Evolutionary conservation across 352 stramenopile species (phyloP).

Genomic region (Pilasporangium apinafurcum): DNA sequence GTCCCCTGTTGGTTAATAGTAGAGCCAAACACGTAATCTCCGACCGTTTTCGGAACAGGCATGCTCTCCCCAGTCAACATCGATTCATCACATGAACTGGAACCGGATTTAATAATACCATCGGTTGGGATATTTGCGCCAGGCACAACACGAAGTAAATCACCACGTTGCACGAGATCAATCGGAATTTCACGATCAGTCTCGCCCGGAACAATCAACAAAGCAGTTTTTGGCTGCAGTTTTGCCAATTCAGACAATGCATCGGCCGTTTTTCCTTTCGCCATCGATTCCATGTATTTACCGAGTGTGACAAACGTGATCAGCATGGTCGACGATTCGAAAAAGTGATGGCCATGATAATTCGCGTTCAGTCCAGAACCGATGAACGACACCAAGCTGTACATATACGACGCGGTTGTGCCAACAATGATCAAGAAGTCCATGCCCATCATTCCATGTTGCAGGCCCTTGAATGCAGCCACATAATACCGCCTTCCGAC

Average conservation of each 20-base stretch:
- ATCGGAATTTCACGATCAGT: constrained; percentile 70
- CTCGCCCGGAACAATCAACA: constrained; percentile 47
- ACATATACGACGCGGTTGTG: constrained; percentile 83
- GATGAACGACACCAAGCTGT: constrained; percentile 78
- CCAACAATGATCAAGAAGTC: constrained; percentile 83
- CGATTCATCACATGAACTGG: constrained; percentile 68
- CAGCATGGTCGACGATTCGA: constrained; percentile 83
- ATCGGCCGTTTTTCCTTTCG: constrained; percentile 80
- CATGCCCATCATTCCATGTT: constrained; percentile 87
- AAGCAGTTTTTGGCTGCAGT: constrained; percentile 71
- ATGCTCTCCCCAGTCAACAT: constrained; percentile 87
- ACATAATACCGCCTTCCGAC: constrained; percentile 78
- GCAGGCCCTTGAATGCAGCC: constrained; percentile 71
- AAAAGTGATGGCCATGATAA: constrained; percentile 83
- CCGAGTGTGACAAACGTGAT: constrained; percentile 84
- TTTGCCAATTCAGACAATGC: constrained; percentile 66
- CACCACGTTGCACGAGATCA: constrained; percentile 77
- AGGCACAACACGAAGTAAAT: constrained; percentile 62
- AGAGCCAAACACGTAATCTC: constrained; percentile 80
- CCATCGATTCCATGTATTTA: constrained; percentile 87
- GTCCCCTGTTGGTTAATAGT: constrained; percentile 84
- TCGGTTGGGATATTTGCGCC: constrained; percentile 80
- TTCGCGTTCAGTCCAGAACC: constrained; percentile 44
- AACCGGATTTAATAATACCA: constrained; percentile 65
- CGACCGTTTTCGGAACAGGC: constrained; percentile 70